Percentiles rank a stretch among this genome's conserved stretches.
Conservation (phyloP, 148 eudicot species). For the Simmondsia chinensis region DNA sequence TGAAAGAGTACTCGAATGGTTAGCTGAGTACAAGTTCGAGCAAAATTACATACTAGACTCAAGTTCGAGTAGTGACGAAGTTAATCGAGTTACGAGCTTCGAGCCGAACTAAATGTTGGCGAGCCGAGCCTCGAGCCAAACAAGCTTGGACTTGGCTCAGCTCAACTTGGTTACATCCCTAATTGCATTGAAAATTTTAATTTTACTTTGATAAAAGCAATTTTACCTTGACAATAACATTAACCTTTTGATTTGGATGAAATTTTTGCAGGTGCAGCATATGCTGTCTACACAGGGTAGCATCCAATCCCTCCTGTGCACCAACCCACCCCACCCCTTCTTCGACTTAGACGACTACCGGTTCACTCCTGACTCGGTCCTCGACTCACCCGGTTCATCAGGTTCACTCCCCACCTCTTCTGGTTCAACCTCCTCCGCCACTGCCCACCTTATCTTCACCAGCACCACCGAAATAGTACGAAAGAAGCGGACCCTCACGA, state of each 20-base stretch:
- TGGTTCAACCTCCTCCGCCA: conserved; percentile 15
- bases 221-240: conserved; percentile 10
- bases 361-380: conserved; percentile 36
- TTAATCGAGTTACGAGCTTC: background rate
- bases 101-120: too few relatives aligned
- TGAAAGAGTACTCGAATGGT: too few relatives aligned
- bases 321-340: conserved; percentile 7
- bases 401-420: conserved; percentile 31
- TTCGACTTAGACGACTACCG: conserved; percentile 23
- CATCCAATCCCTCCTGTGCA: conserved; percentile 16
- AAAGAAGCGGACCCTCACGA: conserved; percentile 23
- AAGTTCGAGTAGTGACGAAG: conserved; percentile 35
- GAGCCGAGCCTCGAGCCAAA: too few relatives aligned
- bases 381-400: conserved; percentile 21
- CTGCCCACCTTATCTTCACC: conserved; percentile 11
- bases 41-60: too few relatives aligned
- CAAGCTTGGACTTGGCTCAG: too few relatives aligned
- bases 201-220: too few relatives aligned
- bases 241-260: background rate
- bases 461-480: conserved; percentile 26
- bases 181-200: conserved; percentile 5
- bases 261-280: conserved; percentile 35
- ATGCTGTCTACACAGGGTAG: conserved; percentile 14
- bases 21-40: too few relatives aligned
- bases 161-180: too few relatives aligned